Base-by-base conservation (phyloP, 306 rosid genomes). In the Vigna hirtella region DNA sequence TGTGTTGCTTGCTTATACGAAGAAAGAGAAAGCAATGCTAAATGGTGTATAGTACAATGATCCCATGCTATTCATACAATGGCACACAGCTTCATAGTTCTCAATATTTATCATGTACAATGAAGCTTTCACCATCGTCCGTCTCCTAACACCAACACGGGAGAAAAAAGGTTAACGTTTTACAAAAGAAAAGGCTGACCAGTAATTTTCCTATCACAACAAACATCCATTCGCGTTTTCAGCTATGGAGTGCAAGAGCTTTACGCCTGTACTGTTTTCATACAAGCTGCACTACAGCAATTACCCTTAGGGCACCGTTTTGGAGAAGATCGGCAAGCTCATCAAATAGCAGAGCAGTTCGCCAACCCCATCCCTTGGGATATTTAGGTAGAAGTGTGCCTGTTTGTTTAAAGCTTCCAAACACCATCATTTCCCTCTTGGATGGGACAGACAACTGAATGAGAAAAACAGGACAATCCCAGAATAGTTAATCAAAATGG, bases 301-400 rank as follows among this genome's bases (percentile, higher is more conserved):
- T 94, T 77, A 95, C 89, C 82, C 99, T 83, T 49, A 95, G 78
- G 78, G 93, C 89, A 43, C 97, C 99, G 24, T 89, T 91, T 88
- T 95, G 99, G 66, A 93, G 98, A 83, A 91, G 91, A 86, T 95
- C 98, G 1, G 85, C 82, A 51, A 95, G 97, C 79, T 95, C 99
- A 15, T 95, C 93, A 80, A 93, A 95, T 49, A 91, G 82, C 77
- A 92, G 87, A 61, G 99, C 97, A 58, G 96, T 93, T 77, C 98
- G 90, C 99, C 99, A 95, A 52, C 99, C 99, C 99, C 99, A 95
- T 70, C 99, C 97, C 80, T 95, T 95, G 3, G 99, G 99, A 77
- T 93, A 97, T 85, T 95, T 95, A 0, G 99, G 99, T 65, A 95
- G 85, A 78, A 95, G 98, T 50, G 99, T 95, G 50, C 99, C 99